Conservation (phyloP, 2,329 filamentous ascomycete species). For the Colletotrichum sojae region DNA sequence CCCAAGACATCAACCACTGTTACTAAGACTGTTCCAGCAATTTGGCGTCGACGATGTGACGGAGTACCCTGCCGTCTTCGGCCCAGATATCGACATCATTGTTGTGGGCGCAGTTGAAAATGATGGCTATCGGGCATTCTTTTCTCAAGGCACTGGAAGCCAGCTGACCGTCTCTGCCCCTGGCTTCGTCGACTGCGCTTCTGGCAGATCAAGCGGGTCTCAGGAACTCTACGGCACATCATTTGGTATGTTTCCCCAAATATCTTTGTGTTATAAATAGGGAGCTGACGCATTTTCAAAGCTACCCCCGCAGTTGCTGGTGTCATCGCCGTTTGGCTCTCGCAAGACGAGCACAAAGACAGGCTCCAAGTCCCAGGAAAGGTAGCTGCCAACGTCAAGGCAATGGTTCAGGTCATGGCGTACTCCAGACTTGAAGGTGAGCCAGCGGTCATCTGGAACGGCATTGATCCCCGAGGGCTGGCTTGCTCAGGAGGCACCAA, state of each 20-base stretch:
- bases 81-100: conserved; percentile 16
- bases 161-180: conserved; percentile 25
- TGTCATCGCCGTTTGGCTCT: conserved; percentile 33
- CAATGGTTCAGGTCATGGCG: conserved; percentile 16
- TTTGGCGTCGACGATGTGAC: neutral
- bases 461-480: conserved; percentile 16
- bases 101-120: conserved; percentile 26
- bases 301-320: conserved; percentile 19
- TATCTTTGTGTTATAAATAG: neutral
- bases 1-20: neutral
- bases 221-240: conserved; percentile 3
- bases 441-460: conserved; percentile 28
- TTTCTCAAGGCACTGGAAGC: conserved; percentile 16
- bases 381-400: conserved; percentile 26
- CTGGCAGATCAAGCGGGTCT: neutral
- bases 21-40: neutral
- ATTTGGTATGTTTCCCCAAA: neutral
- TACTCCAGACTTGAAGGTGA: conserved; percentile 7
- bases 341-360: neutral
- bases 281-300: neutral
- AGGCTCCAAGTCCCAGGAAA: conserved; percentile 14
- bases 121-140: conserved; percentile 2
- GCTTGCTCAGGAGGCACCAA: neutral
- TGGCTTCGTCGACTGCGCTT: neutral
- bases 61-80: conserved; percentile 25